Evolutionary conservation across 2,329 filamentous ascomycete genomes (phyloP), one percentile per base, ranked within the genome.

Genomic region (Hypoxylon sp.): DNA sequence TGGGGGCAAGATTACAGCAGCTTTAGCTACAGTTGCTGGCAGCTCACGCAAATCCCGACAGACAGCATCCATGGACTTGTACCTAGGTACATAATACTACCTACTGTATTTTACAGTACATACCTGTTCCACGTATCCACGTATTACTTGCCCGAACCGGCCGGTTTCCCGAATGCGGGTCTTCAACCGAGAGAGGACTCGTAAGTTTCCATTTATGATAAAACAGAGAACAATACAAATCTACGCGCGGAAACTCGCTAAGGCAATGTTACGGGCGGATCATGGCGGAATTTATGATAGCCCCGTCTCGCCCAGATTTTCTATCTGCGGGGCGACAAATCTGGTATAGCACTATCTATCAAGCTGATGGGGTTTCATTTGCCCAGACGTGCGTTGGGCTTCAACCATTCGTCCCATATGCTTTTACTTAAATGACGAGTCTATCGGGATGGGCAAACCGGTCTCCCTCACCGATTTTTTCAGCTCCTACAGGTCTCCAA

Each of bases 401-500:
- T 48, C 34, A 19, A 61, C 55, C 56, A 61, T 25, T 57, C 58
- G 41, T 38, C 21, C 48, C 25, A 23, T 38, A 51, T 17, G 19
- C 13, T 55, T 46, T n/a, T 21, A 19, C 11, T 32, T 21, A 58
- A 64, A 61, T 67, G 46, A 30, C 45, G 57, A 45, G 23, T 50
- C 41, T 48, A 30, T 41, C 48, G 55, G 49, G 62, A 68, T 68
- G 58, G 30, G 30, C 65, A 60, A n/a, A 19, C 25, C 43, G 19
- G 6, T 68, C 59, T 58, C 65, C 65, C 36, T 50, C 68, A 63
- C 45, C 34, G 52, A 57, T 25, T 58, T 67, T 68, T 68, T 70
- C 68, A 70, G 68, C 68, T 70, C 38, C 57, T 45, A 6, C 14
- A 28, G 38, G 9, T 10, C 43, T 50, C 30, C 57, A 50, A 51